phyloP scores from a whole-genome alignment of 345 rosid genomes.

The Pseudoturritis turrita region DNA sequence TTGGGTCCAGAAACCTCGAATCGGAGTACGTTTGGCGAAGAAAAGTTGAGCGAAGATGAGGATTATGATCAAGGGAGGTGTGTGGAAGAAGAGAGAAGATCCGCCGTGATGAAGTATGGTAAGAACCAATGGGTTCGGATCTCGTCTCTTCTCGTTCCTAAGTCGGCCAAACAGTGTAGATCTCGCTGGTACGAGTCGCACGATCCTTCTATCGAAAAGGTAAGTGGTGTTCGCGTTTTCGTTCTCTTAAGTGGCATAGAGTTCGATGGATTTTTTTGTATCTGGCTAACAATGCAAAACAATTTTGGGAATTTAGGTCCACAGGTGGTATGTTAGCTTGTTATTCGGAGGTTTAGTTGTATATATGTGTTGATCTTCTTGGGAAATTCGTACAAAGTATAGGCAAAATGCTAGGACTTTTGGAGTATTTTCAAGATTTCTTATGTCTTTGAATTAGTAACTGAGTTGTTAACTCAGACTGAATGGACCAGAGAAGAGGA shows the following conservation, averaged over 20 bases:
- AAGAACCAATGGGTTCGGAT: constrained; percentile 99
- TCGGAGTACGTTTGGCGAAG: neutral
- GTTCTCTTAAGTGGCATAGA: neutral
- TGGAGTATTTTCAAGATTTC: neutral
- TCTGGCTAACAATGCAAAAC: neutral
- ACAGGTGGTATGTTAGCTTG: neutral
- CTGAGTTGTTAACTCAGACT: constrained; percentile 45
- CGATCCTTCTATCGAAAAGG: constrained; percentile 98
- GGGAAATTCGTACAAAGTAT: neutral
- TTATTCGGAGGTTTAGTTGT: neutral
- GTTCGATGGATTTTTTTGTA: neutral
- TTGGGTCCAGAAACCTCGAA: constrained; percentile 3
- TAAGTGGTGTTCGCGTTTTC: constrained; percentile 5
- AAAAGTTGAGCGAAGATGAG: constrained; percentile 64
- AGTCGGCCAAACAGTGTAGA: constrained; percentile 98
- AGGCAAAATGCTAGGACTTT: neutral
- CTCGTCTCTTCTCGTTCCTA: constrained; percentile 94
- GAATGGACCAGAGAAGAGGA: constrained; percentile 99
- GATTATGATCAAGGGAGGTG: constrained; percentile 99
- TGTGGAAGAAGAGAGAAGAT: constrained; percentile 99
- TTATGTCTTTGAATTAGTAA: neutral
- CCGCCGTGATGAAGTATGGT: constrained; percentile 99
- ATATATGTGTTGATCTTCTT: neutral
- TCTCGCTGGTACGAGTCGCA: constrained; percentile 99
- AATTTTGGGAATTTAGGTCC: neutral